These are phyloP conservation scores for Sporopachydermia lactativora DNA, from an alignment of 805 yeast genomes.

Conservation along the genomic window DNA sequence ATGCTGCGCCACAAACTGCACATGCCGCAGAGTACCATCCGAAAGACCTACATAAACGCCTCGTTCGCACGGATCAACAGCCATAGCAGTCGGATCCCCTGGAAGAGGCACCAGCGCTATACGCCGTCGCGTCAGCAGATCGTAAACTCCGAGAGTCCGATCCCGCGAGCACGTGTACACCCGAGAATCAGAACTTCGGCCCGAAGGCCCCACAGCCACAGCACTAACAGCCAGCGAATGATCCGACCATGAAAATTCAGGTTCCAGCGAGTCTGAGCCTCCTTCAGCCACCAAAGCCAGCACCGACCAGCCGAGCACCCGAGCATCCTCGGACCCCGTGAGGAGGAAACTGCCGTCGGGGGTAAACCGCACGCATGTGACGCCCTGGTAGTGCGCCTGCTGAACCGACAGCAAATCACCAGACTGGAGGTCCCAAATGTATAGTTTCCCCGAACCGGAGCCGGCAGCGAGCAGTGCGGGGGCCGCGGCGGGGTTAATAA, in stretches of 20 bases:
- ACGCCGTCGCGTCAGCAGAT: constrained; percentile 30
- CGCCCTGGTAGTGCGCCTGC: constrained; percentile 75
- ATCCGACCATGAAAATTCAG: constrained; percentile 12
- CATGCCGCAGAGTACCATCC: constrained; percentile 44
- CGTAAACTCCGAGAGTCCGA: constrained; percentile 61
- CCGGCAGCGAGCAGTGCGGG: constrained; percentile 67
- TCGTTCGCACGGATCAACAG: constrained; percentile 70
- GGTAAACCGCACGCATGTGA: constrained; percentile 45
- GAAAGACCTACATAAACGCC: constrained; percentile 54
- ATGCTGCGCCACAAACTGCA: constrained; percentile 28
- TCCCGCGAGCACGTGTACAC: constrained; percentile 62
- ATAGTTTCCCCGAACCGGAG: constrained; percentile 58
- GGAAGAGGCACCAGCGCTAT: constrained; percentile 64
- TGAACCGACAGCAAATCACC: constrained; percentile 61
- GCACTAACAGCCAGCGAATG: constrained; percentile 36
- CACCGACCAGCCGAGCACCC: constrained; percentile 62
- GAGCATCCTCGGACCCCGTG: constrained; percentile 71
- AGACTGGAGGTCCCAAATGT: constrained; percentile 73
- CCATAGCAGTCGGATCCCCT: constrained; percentile 38
- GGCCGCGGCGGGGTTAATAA: constrained; percentile 23
- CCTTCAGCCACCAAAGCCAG: constrained; percentile 38
- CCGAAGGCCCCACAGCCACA: constrained; percentile 21
- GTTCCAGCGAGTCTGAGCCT: constrained; percentile 13
- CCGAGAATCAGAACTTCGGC: constrained; percentile 46
- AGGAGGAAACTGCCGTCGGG: constrained; percentile 51